A percentile compares a stretch with the other conserved stretches of the same genome.
Evolutionary conservation across 2,329 filamentous ascomycete species (phyloP).

Genomic region (Rutstroemia sp.): DNA sequence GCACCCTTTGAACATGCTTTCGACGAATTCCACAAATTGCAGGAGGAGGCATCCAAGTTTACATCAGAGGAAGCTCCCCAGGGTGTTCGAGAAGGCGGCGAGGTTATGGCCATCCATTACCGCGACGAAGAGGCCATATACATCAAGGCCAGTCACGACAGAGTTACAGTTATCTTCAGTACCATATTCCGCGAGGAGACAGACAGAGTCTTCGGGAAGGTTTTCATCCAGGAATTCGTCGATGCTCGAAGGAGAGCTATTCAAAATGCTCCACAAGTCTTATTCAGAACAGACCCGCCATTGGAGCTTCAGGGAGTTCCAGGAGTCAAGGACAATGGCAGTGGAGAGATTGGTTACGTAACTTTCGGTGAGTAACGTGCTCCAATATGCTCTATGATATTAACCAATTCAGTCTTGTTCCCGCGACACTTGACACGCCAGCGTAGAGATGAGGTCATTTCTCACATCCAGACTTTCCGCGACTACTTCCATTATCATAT

Average conservation of each 20-base stretch:
- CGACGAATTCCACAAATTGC: conserved; percentile 78
- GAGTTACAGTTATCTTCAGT: conserved; percentile 98
- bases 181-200: conserved; percentile 98
- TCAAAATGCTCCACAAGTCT: conserved; percentile 95
- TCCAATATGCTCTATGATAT: neutral
- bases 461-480: conserved; percentile 98
- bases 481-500: conserved; percentile 99
- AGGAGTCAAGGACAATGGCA: conserved; percentile 68
- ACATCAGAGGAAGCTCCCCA: conserved; percentile 91
- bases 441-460: conserved; percentile 90
- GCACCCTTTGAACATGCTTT: conserved; percentile 97
- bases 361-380: conserved; percentile 67
- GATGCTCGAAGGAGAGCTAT: conserved; percentile 91
- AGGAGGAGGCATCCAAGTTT: conserved; percentile 85
- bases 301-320: conserved; percentile 83
- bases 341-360: conserved; percentile 90
- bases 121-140: conserved; percentile 98
- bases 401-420: conserved; percentile 65
- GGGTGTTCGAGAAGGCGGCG: conserved; percentile 79
- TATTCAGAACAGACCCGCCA: conserved; percentile 91
- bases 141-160: conserved; percentile 93
- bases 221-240: conserved; percentile 98
- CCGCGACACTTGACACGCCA: conserved; percentile 88
- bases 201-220: conserved; percentile 93
- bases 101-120: conserved; percentile 96